A percentile compares a stretch with the other conserved stretches of the same genome.
These are phyloP conservation scores for Suillus tomentosus DNA, from an alignment of 768 basidiomycete genomes.

Conservation along the genomic window DNA sequence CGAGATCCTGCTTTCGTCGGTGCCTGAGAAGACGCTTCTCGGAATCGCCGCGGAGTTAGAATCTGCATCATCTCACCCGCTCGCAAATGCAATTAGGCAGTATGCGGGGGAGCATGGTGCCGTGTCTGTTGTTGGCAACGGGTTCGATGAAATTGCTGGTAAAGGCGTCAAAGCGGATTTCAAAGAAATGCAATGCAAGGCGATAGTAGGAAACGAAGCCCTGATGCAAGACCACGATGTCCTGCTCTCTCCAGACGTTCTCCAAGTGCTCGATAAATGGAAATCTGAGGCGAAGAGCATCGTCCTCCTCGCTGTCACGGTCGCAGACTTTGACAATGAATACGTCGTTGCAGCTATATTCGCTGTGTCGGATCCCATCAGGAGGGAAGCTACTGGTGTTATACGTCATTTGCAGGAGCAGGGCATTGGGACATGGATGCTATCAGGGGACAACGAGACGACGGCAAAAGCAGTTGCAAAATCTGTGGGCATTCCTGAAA, in stretches of 20 bases:
- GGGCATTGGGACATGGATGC: slow-evolving; percentile 72
- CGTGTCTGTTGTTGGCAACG: slow-evolving; percentile 31
- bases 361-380: slow-evolving; percentile 64
- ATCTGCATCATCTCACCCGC: slow-evolving; percentile 61
- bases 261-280: slow-evolving; percentile 49
- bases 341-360: slow-evolving; percentile 52
- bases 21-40: slow-evolving; percentile 38
- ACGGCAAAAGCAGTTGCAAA: slow-evolving; percentile 75
- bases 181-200: slow-evolving; percentile 37
- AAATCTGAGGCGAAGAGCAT: slow-evolving; percentile 71
- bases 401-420: slow-evolving; percentile 52
- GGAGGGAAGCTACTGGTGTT: slow-evolving; percentile 58
- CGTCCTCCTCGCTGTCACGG: slow-evolving; percentile 54
- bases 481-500: slow-evolving; percentile 62
- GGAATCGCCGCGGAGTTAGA: slow-evolving; percentile 60
- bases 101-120: slow-evolving; percentile 44
- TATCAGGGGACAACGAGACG: slow-evolving; percentile 73
- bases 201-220: slow-evolving; percentile 69
- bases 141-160: slow-evolving; percentile 64
- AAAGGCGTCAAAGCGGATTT: slow-evolving; percentile 61
- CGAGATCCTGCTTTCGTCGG: slow-evolving; percentile 30
- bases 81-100: slow-evolving; percentile 58
- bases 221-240: slow-evolving; percentile 58
- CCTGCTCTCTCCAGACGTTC: slow-evolving; percentile 31
- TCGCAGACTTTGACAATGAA: slow-evolving; percentile 8